Percentiles rank a stretch among this genome's conserved stretches.
These are phyloP conservation scores for Entonaema liquescens DNA, from an alignment of 495 filamentous ascomycete species.

Conservation along the genomic window DNA sequence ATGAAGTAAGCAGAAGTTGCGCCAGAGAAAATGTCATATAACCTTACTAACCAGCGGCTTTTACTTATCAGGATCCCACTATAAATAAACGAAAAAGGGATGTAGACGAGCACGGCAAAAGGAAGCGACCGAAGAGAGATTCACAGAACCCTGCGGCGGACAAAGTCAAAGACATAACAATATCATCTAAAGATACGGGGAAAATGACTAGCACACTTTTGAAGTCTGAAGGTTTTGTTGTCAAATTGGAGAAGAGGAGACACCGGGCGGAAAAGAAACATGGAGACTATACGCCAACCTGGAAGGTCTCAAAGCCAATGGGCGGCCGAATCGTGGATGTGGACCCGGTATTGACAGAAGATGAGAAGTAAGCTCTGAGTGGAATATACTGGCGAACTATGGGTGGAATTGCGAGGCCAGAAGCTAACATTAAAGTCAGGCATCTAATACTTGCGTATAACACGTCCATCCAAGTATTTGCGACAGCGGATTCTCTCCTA, in stretches of 20 bases:
- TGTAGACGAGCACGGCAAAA: slow-evolving; percentile 35
- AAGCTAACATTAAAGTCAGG: slow-evolving; percentile 56
- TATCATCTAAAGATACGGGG: background rate
- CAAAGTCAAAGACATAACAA: slow-evolving; percentile 7
- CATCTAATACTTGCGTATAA: slow-evolving; percentile 71
- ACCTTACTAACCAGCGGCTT: slow-evolving; percentile 6
- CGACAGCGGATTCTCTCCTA: slow-evolving; percentile 79
- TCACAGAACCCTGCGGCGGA: background rate
- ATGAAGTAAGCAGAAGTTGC: slow-evolving; percentile 24
- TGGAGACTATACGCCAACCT: slow-evolving; percentile 43
- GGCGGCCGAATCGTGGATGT: slow-evolving; percentile 75
- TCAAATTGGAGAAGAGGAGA: slow-evolving; percentile 21
- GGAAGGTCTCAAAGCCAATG: slow-evolving; percentile 68
- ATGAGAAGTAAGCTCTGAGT: slow-evolving; percentile 74
- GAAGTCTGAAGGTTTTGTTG: slow-evolving; percentile 2
- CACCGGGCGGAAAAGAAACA: slow-evolving; percentile 15
- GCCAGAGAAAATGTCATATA: background rate
- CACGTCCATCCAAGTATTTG: slow-evolving; percentile 79
- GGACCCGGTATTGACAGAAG: slow-evolving; percentile 78
- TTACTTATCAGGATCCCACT: slow-evolving; percentile 7
- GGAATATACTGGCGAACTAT: background rate
- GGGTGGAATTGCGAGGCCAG: background rate
- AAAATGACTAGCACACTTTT: background rate
- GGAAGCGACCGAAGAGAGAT: slow-evolving; percentile 36
- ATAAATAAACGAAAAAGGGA: slow-evolving; percentile 42